Percentiles rank a stretch among this genome's conserved stretches.
Conservation (phyloP, 306 rosid genomes). For the Mimosa pudica region DNA sequence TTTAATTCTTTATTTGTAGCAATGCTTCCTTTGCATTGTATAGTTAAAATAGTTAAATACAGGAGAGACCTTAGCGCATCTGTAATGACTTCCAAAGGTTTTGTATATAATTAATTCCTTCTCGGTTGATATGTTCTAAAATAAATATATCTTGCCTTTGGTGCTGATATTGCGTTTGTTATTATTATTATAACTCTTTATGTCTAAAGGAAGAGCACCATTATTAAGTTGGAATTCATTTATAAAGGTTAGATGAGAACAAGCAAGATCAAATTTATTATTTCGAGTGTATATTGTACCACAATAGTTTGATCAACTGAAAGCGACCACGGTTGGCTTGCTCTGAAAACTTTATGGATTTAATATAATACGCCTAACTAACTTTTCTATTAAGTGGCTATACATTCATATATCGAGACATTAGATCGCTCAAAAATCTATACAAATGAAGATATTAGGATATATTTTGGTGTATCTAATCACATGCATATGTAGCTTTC, state of each 20-base stretch:
- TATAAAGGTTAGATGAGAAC: neutral
- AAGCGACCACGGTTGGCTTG: neutral
- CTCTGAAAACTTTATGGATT: neutral
- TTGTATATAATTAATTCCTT: conserved; percentile 30
- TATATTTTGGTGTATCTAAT: neutral
- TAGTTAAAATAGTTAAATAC: neutral
- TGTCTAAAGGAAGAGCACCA: neutral
- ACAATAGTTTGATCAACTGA: neutral
- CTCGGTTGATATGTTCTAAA: neutral
- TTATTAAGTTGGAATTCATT: neutral
- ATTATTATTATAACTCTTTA: neutral
- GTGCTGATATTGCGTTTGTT: neutral
- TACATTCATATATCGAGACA: neutral
- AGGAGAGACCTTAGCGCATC: neutral
- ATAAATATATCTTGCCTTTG: neutral
- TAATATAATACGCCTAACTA: neutral
- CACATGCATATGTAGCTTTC: neutral
- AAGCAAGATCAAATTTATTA: neutral
- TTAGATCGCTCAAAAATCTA: no score
- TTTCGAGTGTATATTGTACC: neutral
- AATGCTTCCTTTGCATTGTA: conserved; percentile 34
- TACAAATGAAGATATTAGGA: no score
- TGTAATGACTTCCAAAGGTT: neutral
- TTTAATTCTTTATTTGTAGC: neutral
- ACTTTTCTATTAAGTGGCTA: neutral